Conservation (phyloP, 1,284 basidiomycete genomes). For the Trametes pubescens region DNA sequence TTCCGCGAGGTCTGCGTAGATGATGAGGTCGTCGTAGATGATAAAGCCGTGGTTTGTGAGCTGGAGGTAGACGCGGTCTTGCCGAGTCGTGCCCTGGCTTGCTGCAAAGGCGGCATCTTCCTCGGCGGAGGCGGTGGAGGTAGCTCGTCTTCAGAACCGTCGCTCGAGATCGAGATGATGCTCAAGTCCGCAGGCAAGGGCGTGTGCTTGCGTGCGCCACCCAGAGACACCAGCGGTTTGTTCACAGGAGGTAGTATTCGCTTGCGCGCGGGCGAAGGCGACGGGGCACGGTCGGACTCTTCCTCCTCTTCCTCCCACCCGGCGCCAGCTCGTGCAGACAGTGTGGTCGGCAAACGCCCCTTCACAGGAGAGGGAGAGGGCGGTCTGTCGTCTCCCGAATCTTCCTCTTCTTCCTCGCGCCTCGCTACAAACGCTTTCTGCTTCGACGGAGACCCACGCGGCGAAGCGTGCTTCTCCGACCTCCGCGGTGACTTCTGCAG, state of each 20-base stretch:
- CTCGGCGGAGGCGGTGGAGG: neutral
- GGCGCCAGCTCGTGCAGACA: neutral
- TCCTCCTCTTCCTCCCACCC: slow-evolving; percentile 19
- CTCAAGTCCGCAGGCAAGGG: slow-evolving; percentile 29
- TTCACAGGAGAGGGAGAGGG: slow-evolving; percentile 29
- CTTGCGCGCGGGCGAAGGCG: slow-evolving; percentile 23
- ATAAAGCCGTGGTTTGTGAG: neutral
- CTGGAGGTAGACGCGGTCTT: neutral
- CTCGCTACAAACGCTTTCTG: neutral
- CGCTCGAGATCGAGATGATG: slow-evolving; percentile 46
- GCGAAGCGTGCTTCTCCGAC: slow-evolving; percentile 37
- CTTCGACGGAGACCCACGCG: slow-evolving; percentile 18
- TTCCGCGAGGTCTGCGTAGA: slow-evolving; percentile 1
- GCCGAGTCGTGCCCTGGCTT: slow-evolving; percentile 23
- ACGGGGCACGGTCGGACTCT: slow-evolving; percentile 23
- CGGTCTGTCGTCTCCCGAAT: slow-evolving; percentile 11
- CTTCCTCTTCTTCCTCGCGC: slow-evolving; percentile 26
- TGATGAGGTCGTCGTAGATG: neutral
- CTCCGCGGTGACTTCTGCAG: slow-evolving; percentile 40
- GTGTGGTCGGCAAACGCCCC: slow-evolving; percentile 5
- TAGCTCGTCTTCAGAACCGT: slow-evolving; percentile 35
- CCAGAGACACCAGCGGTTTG: slow-evolving; percentile 5
- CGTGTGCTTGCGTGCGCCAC: slow-evolving; percentile 11
- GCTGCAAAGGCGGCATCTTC: slow-evolving; percentile 31
- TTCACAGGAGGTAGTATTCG: slow-evolving; percentile 5